phyloP scores from a whole-genome alignment of 1,139 yeast genomes.

The Hyphopichia buzzinii region DNA sequence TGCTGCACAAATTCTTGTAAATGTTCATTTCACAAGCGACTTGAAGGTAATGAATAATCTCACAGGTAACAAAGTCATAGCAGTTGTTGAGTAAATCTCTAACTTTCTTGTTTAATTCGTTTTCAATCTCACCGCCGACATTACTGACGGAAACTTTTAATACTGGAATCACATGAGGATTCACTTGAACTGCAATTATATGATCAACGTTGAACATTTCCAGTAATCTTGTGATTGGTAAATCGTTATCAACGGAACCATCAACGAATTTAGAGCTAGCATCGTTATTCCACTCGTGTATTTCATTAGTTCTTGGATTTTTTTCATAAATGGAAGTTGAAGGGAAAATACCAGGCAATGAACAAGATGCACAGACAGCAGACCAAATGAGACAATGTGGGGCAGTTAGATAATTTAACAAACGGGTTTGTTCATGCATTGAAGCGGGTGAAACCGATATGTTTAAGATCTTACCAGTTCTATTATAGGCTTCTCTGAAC shows the following conservation, averaged over 20 bases:
- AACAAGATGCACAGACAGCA: constrained; percentile 96
- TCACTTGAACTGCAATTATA: constrained; percentile 94
- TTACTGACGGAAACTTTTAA: constrained; percentile 64
- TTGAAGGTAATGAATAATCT: constrained; percentile 74
- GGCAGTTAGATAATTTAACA: constrained; percentile 48
- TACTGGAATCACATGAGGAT: constrained; percentile 93
- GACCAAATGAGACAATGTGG: constrained; percentile 62
- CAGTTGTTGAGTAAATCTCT: constrained; percentile 54
- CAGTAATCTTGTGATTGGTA: constrained; percentile 84
- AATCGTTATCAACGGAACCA: constrained; percentile 92
- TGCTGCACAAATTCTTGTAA: constrained; percentile 68
- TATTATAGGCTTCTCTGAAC: constrained; percentile 56
- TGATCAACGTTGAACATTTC: constrained; percentile 98
- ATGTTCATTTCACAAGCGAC: constrained; percentile 74
- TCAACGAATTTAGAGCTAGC: constrained; percentile 83
- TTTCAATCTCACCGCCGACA: constrained; percentile 69
- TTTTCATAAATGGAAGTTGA: constrained; percentile 84
- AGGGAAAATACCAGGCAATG: constrained; percentile 88
- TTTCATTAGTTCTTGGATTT: constrained; percentile 64
- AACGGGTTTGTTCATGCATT: constrained; percentile 56
- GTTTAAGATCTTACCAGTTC: constrained; percentile 57
- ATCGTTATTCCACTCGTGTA: constrained; percentile 78
- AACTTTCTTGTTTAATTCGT: constrained; percentile 54
- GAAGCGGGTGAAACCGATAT: constrained; percentile 59
- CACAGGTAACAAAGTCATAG: constrained; percentile 64